phyloP scores from a whole-genome alignment of 78 protist genomes.

The Protostelium mycophagum region DNA sequence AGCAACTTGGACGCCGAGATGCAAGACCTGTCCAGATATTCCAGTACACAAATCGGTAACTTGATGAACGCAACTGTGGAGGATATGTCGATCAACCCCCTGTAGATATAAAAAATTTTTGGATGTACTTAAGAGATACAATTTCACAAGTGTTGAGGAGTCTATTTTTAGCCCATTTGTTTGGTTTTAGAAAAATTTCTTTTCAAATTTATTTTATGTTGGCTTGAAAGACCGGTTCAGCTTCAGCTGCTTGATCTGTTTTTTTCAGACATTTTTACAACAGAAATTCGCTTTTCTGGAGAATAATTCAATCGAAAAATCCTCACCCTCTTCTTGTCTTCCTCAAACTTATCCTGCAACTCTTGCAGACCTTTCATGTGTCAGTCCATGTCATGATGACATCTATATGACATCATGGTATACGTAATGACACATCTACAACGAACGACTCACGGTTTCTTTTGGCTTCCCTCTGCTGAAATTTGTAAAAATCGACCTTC shows the following conservation, averaged over 20 bases:
- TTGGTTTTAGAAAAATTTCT: no score
- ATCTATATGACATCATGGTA: neutral
- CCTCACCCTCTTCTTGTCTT: neutral
- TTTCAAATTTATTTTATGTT: no score
- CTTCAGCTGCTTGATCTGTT: neutral
- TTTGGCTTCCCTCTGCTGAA: neutral
- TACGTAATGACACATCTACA: neutral
- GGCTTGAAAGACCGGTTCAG: neutral
- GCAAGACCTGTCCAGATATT: neutral
- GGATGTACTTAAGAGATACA: no score
- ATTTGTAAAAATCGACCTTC: neutral
- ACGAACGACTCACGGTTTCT: neutral
- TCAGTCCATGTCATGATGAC: neutral
- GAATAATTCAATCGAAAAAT: neutral
- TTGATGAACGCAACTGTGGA: no score
- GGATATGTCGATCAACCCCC: no score
- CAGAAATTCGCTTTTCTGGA: no score
- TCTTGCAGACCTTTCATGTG: neutral
- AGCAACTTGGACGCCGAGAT: neutral
- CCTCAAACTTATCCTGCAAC: neutral
- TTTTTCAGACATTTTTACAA: no score
- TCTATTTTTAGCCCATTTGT: no score
- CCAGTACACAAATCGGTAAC: neutral
- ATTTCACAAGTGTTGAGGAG: no score
- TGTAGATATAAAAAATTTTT: no score